Percentiles rank a stretch among this genome's conserved stretches.
Evolutionary conservation across 1,284 basidiomycete species (phyloP).

Genomic region (Ganoderma resinaceum): DNA sequence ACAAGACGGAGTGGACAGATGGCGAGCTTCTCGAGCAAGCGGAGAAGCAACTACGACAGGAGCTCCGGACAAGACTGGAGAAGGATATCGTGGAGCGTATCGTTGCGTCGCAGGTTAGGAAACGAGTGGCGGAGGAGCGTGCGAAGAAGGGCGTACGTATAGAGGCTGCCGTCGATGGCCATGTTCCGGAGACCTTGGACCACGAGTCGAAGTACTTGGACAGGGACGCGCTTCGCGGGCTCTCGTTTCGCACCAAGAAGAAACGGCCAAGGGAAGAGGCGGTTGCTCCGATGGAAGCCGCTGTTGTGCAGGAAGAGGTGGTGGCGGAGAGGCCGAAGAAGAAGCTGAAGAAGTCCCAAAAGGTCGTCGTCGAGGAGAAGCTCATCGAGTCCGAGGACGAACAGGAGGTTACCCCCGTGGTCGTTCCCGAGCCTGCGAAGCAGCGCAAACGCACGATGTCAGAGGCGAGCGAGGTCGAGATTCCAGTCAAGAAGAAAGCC

Average conservation of each 20-base stretch:
- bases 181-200: slow-evolving; percentile 23
- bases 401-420: slow-evolving; percentile 28
- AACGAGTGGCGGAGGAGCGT: slow-evolving; percentile 60
- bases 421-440: slow-evolving; percentile 19
- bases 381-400: slow-evolving; percentile 57
- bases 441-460: slow-evolving; percentile 39
- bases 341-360: slow-evolving; percentile 51
- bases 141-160: slow-evolving; percentile 41
- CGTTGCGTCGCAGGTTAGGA: slow-evolving; percentile 62
- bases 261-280: slow-evolving; percentile 49
- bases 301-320: slow-evolving; percentile 38
- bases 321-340: slow-evolving; percentile 52
- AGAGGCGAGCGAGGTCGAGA: slow-evolving; percentile 39
- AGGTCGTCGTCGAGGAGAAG: slow-evolving; percentile 39
- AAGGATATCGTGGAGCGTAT: slow-evolving; percentile 76
- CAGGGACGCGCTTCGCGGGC: slow-evolving; percentile 56
- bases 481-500: slow-evolving; percentile 42
- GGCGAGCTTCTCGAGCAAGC: slow-evolving; percentile 69
- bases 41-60: slow-evolving; percentile 63
- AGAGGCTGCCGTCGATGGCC: slow-evolving; percentile 29
- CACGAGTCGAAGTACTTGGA: slow-evolving; percentile 27
- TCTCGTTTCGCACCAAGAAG: slow-evolving; percentile 73
- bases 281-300: slow-evolving; percentile 28
- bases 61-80: slow-evolving; percentile 66
- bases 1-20: slow-evolving; percentile 59